Evolutionary conservation across 2,329 filamentous ascomycete genomes (phyloP).

Genomic region (Colletotrichum cuscutae): DNA sequence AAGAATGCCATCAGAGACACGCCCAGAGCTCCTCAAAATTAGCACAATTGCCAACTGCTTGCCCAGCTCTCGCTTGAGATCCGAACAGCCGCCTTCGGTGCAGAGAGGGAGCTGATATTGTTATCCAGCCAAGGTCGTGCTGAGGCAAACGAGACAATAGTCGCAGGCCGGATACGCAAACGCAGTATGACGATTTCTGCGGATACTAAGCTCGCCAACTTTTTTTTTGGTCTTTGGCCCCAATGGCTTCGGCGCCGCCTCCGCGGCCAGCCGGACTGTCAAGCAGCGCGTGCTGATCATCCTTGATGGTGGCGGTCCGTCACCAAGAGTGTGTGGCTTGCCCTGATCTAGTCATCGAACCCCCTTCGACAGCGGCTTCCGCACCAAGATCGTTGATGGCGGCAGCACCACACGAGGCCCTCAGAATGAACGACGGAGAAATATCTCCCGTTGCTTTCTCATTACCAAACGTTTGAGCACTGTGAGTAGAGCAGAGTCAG

Average conservation of each 20-base stretch:
- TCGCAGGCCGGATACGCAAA: slow-evolving; percentile 11
- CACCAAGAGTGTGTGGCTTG: slow-evolving; percentile 11
- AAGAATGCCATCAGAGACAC: neutral
- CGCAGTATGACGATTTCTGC: neutral
- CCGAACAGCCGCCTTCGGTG: slow-evolving; percentile 1
- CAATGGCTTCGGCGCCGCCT: slow-evolving; percentile 17
- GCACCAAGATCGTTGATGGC: neutral
- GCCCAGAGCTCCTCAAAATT: slow-evolving; percentile 25
- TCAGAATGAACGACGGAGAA: neutral
- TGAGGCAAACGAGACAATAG: slow-evolving; percentile 11
- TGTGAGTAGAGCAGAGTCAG: neutral
- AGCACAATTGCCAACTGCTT: neutral
- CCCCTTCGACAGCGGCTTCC: neutral
- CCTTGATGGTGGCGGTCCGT: slow-evolving; percentile 9
- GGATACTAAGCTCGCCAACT: neutral
- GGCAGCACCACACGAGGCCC: slow-evolving; percentile 1
- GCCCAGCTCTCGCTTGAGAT: slow-evolving; percentile 8
- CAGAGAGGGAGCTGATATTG: neutral
- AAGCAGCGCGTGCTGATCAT: slow-evolving; percentile 9
- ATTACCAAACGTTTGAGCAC: slow-evolving; percentile 2
- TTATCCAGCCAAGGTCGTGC: neutral
- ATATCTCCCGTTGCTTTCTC: neutral
- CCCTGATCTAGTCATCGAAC: slow-evolving; percentile 10
- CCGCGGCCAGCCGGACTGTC: slow-evolving; percentile 11
- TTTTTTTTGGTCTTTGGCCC: neutral